Percentiles rank a stretch among this genome's conserved stretches.
phyloP scores from a whole-genome alignment of 2,329 filamentous ascomycete species.

The Clarireedia paspali region DNA sequence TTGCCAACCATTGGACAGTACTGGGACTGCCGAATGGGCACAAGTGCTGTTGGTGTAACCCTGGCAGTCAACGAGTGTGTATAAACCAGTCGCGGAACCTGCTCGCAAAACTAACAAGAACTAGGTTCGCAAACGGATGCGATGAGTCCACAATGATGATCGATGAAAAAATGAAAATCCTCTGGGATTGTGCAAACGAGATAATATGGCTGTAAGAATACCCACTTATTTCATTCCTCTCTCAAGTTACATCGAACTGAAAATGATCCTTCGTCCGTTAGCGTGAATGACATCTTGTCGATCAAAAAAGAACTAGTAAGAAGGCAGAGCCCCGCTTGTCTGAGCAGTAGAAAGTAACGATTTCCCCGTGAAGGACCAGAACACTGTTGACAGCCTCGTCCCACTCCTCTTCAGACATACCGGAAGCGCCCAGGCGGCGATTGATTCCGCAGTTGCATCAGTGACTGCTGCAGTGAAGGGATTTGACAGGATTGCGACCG shows the following conservation, averaged over 20 bases:
- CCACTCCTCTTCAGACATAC: conserved; percentile 1
- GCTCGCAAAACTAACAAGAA: not conserved
- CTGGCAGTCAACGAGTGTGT: conserved; percentile 19
- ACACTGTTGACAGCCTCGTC: conserved; percentile 10
- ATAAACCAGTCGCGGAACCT: not conserved
- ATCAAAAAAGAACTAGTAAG: conserved; percentile 19
- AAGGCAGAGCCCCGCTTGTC: not conserved
- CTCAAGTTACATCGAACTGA: not conserved
- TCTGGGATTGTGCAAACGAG: conserved; percentile 22
- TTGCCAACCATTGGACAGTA: conserved; percentile 20
- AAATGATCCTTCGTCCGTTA: not conserved
- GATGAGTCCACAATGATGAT: not conserved
- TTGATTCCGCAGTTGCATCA: conserved; percentile 8
- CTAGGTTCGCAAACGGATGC: not conserved
- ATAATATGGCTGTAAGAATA: conserved; percentile 18
- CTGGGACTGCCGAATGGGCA: conserved; percentile 20
- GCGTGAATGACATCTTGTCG: conserved; percentile 22
- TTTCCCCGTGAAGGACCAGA: not conserved
- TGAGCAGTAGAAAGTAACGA: not conserved
- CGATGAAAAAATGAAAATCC: conserved; percentile 8
- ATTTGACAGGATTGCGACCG: not conserved
- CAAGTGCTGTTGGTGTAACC: conserved; percentile 19
- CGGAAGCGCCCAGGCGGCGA: conserved; percentile 8
- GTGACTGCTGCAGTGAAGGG: conserved; percentile 3
- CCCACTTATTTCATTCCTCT: too few relatives aligned